phyloP scores from a whole-genome alignment of 129 eudicot species.

The Flaveria robusta region DNA sequence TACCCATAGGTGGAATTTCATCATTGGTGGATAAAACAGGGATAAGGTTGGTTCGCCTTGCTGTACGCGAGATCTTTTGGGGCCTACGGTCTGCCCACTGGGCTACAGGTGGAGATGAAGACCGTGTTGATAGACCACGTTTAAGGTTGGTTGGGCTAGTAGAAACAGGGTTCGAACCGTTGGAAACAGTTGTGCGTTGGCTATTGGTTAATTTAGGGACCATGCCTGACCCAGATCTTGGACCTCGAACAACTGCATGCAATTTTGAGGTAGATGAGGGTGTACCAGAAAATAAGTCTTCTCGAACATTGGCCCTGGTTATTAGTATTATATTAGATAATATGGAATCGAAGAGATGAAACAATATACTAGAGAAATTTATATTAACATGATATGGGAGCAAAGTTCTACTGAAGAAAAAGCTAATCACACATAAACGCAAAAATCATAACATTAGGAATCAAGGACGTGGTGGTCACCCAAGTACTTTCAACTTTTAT shows the following conservation, averaged over 20 bases:
- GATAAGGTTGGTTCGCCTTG: constrained; percentile 69
- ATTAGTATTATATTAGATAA: constrained; percentile 25
- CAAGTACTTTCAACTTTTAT: not conserved
- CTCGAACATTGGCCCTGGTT: constrained; percentile 56
- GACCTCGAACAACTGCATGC: constrained; percentile 58
- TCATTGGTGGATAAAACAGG: constrained; percentile 62
- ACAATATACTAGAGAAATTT: not conserved
- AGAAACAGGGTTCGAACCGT: constrained; percentile 61
- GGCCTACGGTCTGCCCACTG: constrained; percentile 86
- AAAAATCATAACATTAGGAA: constrained; percentile 7
- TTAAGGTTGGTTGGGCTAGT: constrained; percentile 58
- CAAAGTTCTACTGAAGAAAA: not conserved
- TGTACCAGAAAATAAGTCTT: constrained; percentile 64
- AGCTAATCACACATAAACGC: not conserved
- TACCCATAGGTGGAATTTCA: constrained; percentile 48
- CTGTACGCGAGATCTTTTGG: constrained; percentile 82
- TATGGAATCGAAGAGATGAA: not conserved
- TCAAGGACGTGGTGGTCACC: not conserved
- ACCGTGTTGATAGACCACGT: constrained; percentile 61
- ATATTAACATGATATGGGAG: not conserved
- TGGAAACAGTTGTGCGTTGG: constrained; percentile 43
- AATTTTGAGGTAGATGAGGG: constrained; percentile 70
- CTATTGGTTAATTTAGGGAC: constrained; percentile 59
- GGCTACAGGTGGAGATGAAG: constrained; percentile 85
- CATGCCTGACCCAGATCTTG: constrained; percentile 50